Conservation (phyloP, 176 grass and related monocot species). For the Phragmites australis region DNA sequence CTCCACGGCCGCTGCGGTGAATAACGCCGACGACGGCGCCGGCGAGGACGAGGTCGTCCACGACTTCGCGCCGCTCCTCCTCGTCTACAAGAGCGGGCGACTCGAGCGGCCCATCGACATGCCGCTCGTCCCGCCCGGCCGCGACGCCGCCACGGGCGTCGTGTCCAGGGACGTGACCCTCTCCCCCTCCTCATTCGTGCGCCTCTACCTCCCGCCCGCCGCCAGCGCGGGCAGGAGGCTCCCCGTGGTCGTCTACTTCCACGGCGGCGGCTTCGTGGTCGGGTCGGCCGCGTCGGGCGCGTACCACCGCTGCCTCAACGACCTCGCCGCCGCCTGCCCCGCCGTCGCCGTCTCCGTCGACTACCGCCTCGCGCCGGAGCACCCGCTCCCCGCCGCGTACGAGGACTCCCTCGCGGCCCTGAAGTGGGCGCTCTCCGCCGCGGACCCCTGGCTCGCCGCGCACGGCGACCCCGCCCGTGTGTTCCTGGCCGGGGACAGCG, state of each 20-base stretch:
- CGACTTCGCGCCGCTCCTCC: conserved; percentile 49
- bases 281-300: conserved; percentile 30
- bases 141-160: conserved; percentile 48
- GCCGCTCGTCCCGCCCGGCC: conserved; percentile 19
- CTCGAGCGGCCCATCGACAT: conserved; percentile 40
- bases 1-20: neutral
- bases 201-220: conserved; percentile 54
- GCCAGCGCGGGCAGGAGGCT: neutral
- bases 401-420: conserved; percentile 44
- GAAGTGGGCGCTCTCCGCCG: conserved; percentile 23
- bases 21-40: neutral
- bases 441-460: conserved; percentile 50
- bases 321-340: conserved; percentile 26
- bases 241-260: conserved; percentile 56
- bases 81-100: conserved; percentile 50
- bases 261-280: conserved; percentile 52
- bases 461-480: conserved; percentile 29
- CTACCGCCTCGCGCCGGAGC: conserved; percentile 54
- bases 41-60: conserved; percentile 31
- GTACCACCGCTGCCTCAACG: conserved; percentile 56
- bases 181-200: conserved; percentile 29
- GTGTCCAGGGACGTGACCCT: conserved; percentile 54
- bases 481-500: conserved; percentile 52
- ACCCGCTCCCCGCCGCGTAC: conserved; percentile 51
- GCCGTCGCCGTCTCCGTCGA: conserved; percentile 42